Evolutionary conservation across 495 filamentous ascomycete species (phyloP).

Genomic region (Aspergillus ellipticus): DNA sequence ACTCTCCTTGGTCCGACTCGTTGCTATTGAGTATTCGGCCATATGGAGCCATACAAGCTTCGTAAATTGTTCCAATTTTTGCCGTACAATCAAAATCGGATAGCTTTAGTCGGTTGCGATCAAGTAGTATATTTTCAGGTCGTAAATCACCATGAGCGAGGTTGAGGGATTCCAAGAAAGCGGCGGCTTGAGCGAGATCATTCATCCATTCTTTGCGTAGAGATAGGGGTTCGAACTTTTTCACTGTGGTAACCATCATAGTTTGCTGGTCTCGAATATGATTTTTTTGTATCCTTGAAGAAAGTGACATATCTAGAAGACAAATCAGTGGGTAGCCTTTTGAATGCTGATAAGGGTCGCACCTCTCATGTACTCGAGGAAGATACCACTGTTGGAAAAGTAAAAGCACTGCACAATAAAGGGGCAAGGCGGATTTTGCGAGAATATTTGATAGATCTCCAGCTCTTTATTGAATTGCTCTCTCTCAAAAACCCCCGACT

Average conservation of each 20-base stretch:
- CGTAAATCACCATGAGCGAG: constrained; percentile 34
- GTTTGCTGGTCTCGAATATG: constrained; percentile 24
- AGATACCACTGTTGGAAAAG: constrained; percentile 31
- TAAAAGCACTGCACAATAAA: constrained; percentile 31
- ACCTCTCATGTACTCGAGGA: constrained; percentile 41
- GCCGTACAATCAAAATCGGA: constrained; percentile 28
- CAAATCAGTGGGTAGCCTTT: constrained; percentile 8
- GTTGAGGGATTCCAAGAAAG: constrained; percentile 36
- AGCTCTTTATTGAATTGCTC: constrained; percentile 32
- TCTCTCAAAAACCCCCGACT: constrained; percentile 30
- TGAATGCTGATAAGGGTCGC: constrained; percentile 4
- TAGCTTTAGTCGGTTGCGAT: constrained; percentile 23
- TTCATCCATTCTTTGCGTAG: constrained; percentile 39
- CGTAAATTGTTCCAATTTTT: constrained; percentile 25
- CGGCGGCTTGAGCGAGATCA: constrained; percentile 34
- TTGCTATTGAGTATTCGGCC: constrained; percentile 23
- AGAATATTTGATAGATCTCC: constrained; percentile 29
- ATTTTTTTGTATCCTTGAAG: constrained; percentile 23
- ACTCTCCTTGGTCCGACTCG: constrained; percentile 21
- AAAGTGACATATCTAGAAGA: constrained; percentile 22
- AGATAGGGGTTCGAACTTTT: constrained; percentile 29
- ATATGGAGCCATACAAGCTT: constrained; percentile 28
- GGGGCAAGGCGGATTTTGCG: constrained; percentile 26
- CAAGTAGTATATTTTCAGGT: constrained; percentile 30
- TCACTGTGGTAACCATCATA: constrained; percentile 23